phyloP scores from a whole-genome alignment of 352 stramenopile genomes.

The Pythium aquatile region DNA sequence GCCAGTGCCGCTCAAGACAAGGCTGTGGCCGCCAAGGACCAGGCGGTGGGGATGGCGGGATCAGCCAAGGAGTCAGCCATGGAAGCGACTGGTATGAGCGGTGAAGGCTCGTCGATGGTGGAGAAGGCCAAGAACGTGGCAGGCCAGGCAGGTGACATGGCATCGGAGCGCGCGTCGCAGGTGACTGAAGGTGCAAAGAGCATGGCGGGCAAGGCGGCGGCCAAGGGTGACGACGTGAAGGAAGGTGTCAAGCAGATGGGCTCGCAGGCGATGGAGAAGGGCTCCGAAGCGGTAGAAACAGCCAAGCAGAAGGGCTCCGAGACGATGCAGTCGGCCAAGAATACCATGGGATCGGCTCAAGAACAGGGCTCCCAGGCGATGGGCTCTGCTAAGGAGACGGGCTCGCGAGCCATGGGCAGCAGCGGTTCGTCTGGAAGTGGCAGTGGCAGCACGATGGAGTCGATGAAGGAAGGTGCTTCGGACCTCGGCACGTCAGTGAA shows the following conservation, averaged over 20 bases:
- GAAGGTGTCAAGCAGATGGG: constrained; percentile 19
- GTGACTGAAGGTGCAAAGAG: constrained; percentile 21
- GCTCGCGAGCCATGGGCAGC: not conserved
- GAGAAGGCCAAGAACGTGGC: constrained; percentile 32
- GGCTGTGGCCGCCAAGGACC: constrained; percentile 25
- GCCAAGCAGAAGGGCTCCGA: constrained; percentile 18
- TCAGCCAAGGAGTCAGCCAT: constrained; percentile 31
- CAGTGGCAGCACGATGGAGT: constrained; percentile 11
- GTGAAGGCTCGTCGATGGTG: constrained; percentile 10
- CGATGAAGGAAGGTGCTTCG: constrained; percentile 20
- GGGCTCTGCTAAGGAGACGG: constrained; percentile 10
- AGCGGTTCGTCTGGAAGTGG: constrained; percentile 16
- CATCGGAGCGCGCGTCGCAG: constrained; percentile 22
- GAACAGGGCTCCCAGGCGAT: constrained; percentile 13
- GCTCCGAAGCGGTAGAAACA: constrained; percentile 15
- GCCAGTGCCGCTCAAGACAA: constrained; percentile 25
- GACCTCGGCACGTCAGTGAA: constrained; percentile 23
- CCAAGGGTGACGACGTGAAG: constrained; percentile 25
- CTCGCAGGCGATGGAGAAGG: constrained; percentile 19
- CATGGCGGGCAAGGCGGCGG: constrained; percentile 21
- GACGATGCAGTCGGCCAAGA: not conserved
- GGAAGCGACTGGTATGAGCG: constrained; percentile 15
- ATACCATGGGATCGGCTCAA: constrained; percentile 7
- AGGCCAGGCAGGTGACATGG: constrained; percentile 25
- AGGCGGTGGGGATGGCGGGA: constrained; percentile 26